A percentile compares a stretch with the other conserved stretches of the same genome.
Evolutionary conservation across 192 early-diverging fungal species (phyloP).

Genomic region (Radiomyces spectabilis): DNA sequence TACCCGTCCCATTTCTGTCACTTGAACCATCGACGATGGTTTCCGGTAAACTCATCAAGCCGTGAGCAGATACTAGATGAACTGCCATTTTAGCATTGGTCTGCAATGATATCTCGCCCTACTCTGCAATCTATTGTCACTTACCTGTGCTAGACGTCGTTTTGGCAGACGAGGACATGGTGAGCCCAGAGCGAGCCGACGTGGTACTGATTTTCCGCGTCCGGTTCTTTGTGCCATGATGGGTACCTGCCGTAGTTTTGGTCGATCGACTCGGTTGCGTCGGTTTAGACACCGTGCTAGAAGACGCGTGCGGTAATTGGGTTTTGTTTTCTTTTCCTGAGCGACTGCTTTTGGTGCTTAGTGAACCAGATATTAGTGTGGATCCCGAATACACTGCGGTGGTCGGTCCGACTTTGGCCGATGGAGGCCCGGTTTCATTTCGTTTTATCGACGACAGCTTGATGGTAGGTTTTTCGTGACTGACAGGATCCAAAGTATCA

Average conservation of each 20-base stretch:
- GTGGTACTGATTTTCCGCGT: slow-evolving; percentile 2
- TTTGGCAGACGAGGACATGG: neutral
- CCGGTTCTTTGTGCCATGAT: neutral
- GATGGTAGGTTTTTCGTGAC: neutral
- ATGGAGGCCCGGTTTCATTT: no score
- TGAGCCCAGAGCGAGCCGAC: neutral
- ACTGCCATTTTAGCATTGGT: no score
- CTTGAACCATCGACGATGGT: no score
- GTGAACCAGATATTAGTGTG: neutral
- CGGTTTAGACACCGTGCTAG: neutral
- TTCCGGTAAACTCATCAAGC: no score
- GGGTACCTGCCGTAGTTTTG: no score
- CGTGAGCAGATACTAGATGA: no score
- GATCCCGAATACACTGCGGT: slow-evolving; percentile 1
- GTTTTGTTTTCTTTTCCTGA: neutral
- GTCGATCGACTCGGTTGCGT: neutral
- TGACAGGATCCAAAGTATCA: neutral
- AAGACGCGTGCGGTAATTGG: neutral
- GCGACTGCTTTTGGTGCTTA: neutral
- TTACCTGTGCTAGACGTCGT: no score
- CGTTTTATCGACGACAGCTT: neutral
- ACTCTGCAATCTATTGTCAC: no score
- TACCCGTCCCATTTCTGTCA: no score
- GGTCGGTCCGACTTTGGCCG: neutral
- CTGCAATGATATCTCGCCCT: no score